A percentile compares a stretch with the other conserved stretches of the same genome.
phyloP scores from a whole-genome alignment of 2,329 filamentous ascomycete genomes.

The Cercospora nicotianae region DNA sequence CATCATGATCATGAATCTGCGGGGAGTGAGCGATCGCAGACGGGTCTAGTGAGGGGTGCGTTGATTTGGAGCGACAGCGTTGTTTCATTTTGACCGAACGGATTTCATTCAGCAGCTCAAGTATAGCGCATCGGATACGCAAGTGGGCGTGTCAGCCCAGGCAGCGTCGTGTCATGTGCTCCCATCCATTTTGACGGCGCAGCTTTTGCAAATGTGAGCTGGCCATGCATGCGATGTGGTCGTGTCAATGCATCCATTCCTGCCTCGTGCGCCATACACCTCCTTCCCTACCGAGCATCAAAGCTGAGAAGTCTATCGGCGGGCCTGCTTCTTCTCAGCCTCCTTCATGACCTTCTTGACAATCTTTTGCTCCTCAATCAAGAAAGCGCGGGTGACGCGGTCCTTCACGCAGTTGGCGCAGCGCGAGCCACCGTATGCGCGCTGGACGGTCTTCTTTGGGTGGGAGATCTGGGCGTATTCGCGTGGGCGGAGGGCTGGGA shows the following conservation, averaged over 20 bases:
- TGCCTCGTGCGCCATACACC: slow-evolving; percentile 20
- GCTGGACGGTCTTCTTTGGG: slow-evolving; percentile 99
- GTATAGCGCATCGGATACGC: slow-evolving; percentile 10
- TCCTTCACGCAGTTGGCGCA: slow-evolving; percentile 99
- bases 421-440: slow-evolving; percentile 96
- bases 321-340: slow-evolving; percentile 69
- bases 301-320: slow-evolving; percentile 29
- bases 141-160: slow-evolving; percentile 1
- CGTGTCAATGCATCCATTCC: slow-evolving; percentile 20
- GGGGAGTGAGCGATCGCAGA: neutral
- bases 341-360: slow-evolving; percentile 99
- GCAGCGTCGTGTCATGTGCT: slow-evolving; percentile 8
- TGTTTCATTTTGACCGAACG: slow-evolving; percentile 13
- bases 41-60: neutral
- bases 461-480: slow-evolving; percentile 97
- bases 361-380: slow-evolving; percentile 99
- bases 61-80: neutral
- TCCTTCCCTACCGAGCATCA: slow-evolving; percentile 13
- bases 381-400: slow-evolving; percentile 94
- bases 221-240: slow-evolving; percentile 15
- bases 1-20: neutral
- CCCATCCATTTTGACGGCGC: slow-evolving; percentile 13
- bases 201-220: slow-evolving; percentile 3
- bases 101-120: slow-evolving; percentile 23
- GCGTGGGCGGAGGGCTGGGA: slow-evolving; percentile 95